phyloP scores from a whole-genome alignment of 257 asterid species.

The Rauvolfia tetraphylla region DNA sequence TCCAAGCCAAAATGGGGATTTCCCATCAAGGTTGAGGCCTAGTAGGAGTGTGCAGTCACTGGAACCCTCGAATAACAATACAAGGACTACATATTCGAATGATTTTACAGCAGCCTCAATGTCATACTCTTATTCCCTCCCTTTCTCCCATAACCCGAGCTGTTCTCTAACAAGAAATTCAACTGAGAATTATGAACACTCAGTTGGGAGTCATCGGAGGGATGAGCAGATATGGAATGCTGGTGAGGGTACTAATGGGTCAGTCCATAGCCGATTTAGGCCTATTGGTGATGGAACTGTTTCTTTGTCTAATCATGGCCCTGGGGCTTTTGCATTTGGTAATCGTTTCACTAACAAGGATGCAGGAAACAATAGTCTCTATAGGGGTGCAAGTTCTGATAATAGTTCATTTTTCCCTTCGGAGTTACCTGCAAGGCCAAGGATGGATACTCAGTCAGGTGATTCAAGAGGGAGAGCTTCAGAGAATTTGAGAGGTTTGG shows the following conservation, averaged over 20 bases:
- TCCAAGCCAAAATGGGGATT: conserved; percentile 46
- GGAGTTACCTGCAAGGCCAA: conserved; percentile 73
- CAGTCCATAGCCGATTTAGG: conserved; percentile 82
- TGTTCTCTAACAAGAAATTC: conserved; percentile 82
- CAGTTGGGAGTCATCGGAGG: conserved; percentile 58
- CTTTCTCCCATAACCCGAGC: conserved; percentile 76
- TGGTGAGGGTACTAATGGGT: conserved; percentile 94
- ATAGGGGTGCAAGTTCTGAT: conserved; percentile 59
- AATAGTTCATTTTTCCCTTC: conserved; percentile 69
- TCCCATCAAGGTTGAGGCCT: conserved; percentile 55
- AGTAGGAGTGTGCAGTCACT: conserved; percentile 61
- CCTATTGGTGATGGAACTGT: conserved; percentile 84
- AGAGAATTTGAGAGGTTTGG: conserved; percentile 41
- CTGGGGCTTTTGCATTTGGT: conserved; percentile 44
- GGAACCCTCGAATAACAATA: conserved; percentile 62
- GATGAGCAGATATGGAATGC: conserved; percentile 83
- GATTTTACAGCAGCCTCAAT: conserved; percentile 79
- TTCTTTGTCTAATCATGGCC: conserved; percentile 49
- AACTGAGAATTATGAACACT: conserved; percentile 58
- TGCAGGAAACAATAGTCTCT: conserved; percentile 47
- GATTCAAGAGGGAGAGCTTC: conserved; percentile 53
- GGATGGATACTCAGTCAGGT: conserved; percentile 51
- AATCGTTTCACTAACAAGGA: conserved; percentile 50
- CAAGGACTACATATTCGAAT: conserved; percentile 63
- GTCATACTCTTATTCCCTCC: conserved; percentile 72